Conservation (phyloP, 2,329 filamentous ascomycete genomes). For the Fusarium piperis region DNA sequence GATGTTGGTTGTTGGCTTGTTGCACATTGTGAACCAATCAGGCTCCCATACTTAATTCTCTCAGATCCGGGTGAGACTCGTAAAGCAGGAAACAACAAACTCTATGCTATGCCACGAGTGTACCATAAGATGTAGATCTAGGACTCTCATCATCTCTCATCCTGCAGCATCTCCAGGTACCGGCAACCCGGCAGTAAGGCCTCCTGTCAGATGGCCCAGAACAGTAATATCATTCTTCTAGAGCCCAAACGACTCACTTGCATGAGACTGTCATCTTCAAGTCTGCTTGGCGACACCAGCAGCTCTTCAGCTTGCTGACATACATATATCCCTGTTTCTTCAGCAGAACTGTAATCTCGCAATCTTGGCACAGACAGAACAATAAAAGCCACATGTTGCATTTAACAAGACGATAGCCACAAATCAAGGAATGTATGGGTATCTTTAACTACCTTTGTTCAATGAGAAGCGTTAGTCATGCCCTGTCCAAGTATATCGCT, state of each 20-base stretch:
- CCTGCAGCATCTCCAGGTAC: background rate
- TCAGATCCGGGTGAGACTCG: background rate
- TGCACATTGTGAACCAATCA: background rate
- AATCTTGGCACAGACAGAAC: background rate
- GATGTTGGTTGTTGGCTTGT: background rate
- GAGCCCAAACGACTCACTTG: background rate
- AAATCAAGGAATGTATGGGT: slow-evolving; percentile 35
- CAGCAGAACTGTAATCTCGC: background rate
- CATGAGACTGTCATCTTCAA: background rate
- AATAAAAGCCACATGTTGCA: background rate
- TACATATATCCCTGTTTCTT: background rate
- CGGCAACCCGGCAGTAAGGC: background rate
- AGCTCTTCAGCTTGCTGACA: background rate
- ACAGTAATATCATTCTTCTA: background rate
- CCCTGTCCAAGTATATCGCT: slow-evolving; percentile 27
- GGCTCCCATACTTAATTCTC: background rate
- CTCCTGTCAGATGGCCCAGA: background rate
- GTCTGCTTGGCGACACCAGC: background rate
- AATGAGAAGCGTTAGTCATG: slow-evolving; percentile 41
- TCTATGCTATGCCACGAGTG: background rate
- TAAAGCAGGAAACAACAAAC: background rate
- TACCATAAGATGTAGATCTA: background rate
- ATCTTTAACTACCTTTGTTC: slow-evolving; percentile 42
- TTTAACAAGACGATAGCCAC: background rate
- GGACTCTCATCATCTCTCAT: background rate